A percentile compares a stretch with the other conserved stretches of the same genome.
phyloP scores from a whole-genome alignment of 1,284 basidiomycete species.

The Veloporphyrellus conicus region DNA sequence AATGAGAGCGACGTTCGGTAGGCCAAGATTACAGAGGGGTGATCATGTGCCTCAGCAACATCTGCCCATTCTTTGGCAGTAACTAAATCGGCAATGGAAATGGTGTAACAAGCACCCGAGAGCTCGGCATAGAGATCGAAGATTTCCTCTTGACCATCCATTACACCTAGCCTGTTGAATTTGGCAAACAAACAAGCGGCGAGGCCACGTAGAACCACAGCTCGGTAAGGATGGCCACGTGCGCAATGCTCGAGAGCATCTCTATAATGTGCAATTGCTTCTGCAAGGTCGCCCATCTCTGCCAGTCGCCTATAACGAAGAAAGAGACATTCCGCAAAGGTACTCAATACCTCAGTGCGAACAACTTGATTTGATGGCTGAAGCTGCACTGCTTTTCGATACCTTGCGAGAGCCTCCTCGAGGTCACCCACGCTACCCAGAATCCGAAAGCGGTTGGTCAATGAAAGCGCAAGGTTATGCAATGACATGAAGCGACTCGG shows the following conservation, averaged over 20 bases:
- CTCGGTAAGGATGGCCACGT: not conserved
- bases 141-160: not conserved
- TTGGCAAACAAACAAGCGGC: not conserved
- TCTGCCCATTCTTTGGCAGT: conserved; percentile 1
- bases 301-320: not conserved
- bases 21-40: conserved; percentile 4
- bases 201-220: not conserved
- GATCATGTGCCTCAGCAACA: not conserved
- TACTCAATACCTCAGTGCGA: not conserved
- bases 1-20: conserved; percentile 4
- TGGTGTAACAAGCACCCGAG: not conserved
- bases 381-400: not conserved
- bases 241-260: not conserved
- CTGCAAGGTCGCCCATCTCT: not conserved
- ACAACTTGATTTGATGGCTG: not conserved
- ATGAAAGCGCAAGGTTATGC: not conserved
- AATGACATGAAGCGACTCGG: conserved; percentile 1
- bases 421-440: conserved; percentile 1
- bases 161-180: not conserved
- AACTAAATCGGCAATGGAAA: not conserved
- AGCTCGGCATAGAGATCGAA: conserved; percentile 3
- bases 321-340: not conserved
- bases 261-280: not conserved
- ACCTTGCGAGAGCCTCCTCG: not conserved
- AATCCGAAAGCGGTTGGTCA: not conserved